Evolutionary conservation across 2,329 filamentous ascomycete species (phyloP).

Genomic region (Beauveria sp.): DNA sequence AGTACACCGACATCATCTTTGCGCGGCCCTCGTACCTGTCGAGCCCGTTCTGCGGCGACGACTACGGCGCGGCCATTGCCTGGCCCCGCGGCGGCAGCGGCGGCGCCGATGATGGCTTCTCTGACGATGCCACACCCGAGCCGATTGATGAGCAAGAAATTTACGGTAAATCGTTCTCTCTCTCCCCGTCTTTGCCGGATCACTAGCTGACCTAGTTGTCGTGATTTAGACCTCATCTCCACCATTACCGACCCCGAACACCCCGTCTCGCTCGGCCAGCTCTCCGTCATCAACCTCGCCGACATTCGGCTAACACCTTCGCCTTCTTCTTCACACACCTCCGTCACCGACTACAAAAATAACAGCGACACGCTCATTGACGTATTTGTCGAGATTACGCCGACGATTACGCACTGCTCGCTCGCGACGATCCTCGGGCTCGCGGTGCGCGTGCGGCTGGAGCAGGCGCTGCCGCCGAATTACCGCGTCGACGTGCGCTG

Average conservation of each 20-base stretch:
- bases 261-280: conserved; percentile 82
- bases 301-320: conserved; percentile 69
- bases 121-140: conserved; percentile 59
- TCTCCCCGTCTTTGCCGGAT: neutral
- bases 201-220: neutral
- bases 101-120: conserved; percentile 38
- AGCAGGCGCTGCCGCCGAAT: conserved; percentile 83
- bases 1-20: conserved; percentile 39
- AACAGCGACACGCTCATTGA: conserved; percentile 49
- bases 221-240: conserved; percentile 70
- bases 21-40: conserved; percentile 37
- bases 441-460: conserved; percentile 82
- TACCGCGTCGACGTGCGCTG: conserved; percentile 90
- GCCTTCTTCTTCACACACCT: conserved; percentile 27
- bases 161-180: conserved; percentile 37
- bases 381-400: conserved; percentile 84
- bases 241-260: conserved; percentile 96
- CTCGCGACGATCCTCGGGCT: conserved; percentile 94
- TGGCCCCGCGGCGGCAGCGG: conserved; percentile 25
- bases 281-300: conserved; percentile 91
- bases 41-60: conserved; percentile 30
- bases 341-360: conserved; percentile 22
- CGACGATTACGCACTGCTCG: conserved; percentile 94
- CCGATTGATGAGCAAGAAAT: conserved; percentile 97
- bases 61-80: conserved; percentile 18